Percentiles rank a stretch among this genome's conserved stretches.
Conservation (phyloP, 257 asterid genomes). For the Solanum rostratum region DNA sequence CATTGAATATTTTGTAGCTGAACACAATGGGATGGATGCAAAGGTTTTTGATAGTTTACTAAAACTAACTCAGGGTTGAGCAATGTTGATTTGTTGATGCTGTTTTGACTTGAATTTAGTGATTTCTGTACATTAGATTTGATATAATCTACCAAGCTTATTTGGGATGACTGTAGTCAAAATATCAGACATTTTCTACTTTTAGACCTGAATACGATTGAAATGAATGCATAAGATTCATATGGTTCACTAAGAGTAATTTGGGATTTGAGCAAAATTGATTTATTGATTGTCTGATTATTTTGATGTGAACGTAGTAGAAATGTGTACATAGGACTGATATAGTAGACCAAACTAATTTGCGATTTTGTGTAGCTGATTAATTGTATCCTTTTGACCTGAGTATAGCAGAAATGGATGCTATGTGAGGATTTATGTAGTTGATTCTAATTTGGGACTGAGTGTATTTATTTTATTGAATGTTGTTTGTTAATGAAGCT, state of each 20-base stretch:
- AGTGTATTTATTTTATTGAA: neutral
- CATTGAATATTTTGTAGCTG: neutral
- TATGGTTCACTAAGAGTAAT: neutral
- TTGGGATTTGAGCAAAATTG: neutral
- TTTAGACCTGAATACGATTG: neutral
- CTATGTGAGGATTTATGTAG: neutral
- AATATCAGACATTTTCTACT: neutral
- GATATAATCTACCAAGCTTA: neutral
- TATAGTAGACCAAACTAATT: neutral
- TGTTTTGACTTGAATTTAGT: neutral
- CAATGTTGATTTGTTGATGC: neutral
- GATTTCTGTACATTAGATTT: neutral
- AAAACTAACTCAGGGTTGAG: neutral
- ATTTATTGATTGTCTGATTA: neutral
- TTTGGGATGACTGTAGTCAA: neutral
- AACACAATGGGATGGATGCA: neutral
- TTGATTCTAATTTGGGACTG: neutral
- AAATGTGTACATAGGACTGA: neutral
- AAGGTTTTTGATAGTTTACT: neutral
- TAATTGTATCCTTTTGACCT: neutral
- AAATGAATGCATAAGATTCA: neutral
- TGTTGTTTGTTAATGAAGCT: neutral
- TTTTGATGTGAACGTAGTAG: neutral
- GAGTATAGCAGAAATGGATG: neutral
- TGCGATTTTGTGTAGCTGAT: neutral